phyloP scores from a whole-genome alignment of 139 green algal species.

The Gonium pectorale region DNA sequence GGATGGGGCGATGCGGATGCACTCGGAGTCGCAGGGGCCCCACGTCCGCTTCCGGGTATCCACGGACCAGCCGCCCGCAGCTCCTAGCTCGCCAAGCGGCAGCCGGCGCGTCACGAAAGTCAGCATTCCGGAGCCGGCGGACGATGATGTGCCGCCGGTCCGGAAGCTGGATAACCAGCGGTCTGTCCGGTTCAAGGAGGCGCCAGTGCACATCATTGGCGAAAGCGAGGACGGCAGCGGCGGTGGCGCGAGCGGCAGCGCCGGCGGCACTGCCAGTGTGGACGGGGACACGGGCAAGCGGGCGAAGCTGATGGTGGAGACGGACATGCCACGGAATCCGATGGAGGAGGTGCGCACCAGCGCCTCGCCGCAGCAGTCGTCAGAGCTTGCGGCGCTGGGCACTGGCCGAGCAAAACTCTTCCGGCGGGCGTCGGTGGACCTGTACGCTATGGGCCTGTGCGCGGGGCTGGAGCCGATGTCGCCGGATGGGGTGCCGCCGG shows the following conservation, averaged over 20 bases:
- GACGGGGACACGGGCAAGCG: constrained; percentile 24
- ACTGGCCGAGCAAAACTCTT: neutral
- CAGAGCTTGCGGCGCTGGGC: constrained; percentile 9
- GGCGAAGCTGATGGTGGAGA: constrained; percentile 31
- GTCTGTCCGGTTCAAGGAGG: constrained; percentile 39
- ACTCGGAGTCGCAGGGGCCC: constrained; percentile 1
- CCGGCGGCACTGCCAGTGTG: neutral
- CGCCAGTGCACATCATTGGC: constrained; percentile 24
- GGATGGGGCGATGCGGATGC: constrained; percentile 1
- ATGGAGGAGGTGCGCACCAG: neutral
- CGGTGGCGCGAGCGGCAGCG: neutral
- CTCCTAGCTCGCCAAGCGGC: neutral
- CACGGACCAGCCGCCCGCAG: neutral
- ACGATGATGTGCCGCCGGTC: too few species aligned
- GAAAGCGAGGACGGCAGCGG: neutral
- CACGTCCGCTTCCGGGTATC: constrained; percentile 21
- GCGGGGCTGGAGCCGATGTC: constrained; percentile 25
- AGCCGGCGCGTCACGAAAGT: neutral
- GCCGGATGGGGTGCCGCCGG: constrained; percentile 15
- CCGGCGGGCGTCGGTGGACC: constrained; percentile 32
- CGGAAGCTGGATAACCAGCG: constrained; percentile 28
- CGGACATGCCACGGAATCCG: neutral
- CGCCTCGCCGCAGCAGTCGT: constrained; percentile 10
- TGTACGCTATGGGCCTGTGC: constrained; percentile 4
- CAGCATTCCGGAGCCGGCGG: neutral